Base-by-base conservation (phyloP, 75 land plant genomes). In the Picea glauca region DNA sequence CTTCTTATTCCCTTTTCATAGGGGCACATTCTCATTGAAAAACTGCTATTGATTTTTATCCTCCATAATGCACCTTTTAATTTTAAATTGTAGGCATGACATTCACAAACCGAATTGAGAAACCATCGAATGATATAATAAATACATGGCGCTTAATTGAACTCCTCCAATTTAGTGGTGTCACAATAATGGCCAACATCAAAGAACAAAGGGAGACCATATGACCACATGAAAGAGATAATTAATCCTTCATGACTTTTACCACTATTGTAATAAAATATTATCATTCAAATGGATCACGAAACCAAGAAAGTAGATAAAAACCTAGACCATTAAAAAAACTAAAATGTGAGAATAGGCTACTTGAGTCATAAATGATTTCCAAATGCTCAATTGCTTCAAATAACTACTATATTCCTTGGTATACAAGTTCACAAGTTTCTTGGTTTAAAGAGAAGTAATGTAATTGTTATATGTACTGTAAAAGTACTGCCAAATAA, bases 311-410 rank as follows among this genome's bases (percentile, higher is more conserved):
- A 46, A 46, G 11, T 46, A 46, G 11, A 46, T 46, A 46, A 46
- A 40, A 79, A 75, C 84, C 84, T 83, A 83, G 8, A 46, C 11
- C 11, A 46, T 46, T 46, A 1, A 46, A 46, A 35, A 8, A 46
- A 46, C 54, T 46, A 46, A 46, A 46, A 46, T 46, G 54, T 0
- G 11, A 46, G 54, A 46, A 46, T 46, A 46, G 54, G 54, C 8
- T 7, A 50, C 12, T 50, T 50, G 11, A 50, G 56, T 50, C 9
- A 50, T 50, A 50, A 50, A 50, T 50, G 56, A 50, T 9, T 50
- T 50, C 11, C 11, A 50, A 50, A 50, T 8, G 56, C 56, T 50
- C 56, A 50, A 50, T 50, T 9, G 56, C 2, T 50, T 50, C 56
- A 50, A 50, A 50, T 50, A 50, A 50, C 12, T 50, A 8, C 8